Conservation (phyloP, 2,329 filamentous ascomycete genomes). For the Nigrospora oryzae region DNA sequence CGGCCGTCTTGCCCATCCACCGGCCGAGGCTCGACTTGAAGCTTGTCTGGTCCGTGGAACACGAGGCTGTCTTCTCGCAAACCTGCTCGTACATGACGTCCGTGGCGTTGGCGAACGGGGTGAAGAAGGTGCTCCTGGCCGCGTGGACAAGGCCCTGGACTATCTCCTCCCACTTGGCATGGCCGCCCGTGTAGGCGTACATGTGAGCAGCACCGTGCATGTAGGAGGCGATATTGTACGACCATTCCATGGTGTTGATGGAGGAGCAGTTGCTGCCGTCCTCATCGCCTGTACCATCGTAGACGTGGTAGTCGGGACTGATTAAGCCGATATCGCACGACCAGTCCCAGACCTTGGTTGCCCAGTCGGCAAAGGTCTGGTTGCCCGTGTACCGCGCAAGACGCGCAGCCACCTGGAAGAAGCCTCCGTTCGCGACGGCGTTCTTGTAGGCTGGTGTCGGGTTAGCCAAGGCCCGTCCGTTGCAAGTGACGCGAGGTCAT, state of each 20-base stretch:
- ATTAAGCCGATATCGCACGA: conserved; percentile 26
- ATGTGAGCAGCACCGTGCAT: conserved; percentile 30
- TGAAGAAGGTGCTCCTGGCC: conserved; percentile 16
- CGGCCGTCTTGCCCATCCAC: conserved; percentile 21
- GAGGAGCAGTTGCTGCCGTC: conserved; percentile 21
- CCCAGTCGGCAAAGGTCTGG: conserved; percentile 48
- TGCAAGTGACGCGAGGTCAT: too few relatives aligned
- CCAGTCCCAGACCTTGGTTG: conserved; percentile 44
- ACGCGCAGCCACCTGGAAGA: conserved; percentile 33
- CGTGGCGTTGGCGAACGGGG: conserved; percentile 17
- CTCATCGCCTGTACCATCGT: conserved; percentile 26
- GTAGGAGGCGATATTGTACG: conserved; percentile 32
- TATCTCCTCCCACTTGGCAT: conserved; percentile 20
- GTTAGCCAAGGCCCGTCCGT: too few relatives aligned
- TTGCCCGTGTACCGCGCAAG: conserved; percentile 50
- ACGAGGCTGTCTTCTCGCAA: conserved; percentile 29
- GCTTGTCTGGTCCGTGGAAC: conserved; percentile 26
- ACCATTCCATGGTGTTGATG: conserved; percentile 26
- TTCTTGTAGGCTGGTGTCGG: conserved; percentile 37
- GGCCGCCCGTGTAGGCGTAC: conserved; percentile 28
- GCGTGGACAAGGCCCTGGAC: conserved; percentile 22
- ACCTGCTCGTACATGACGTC: conserved; percentile 26
- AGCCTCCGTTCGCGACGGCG: conserved; percentile 24
- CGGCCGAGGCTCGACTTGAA: conserved; percentile 18
- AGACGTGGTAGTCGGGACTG: conserved; percentile 23